phyloP scores from a whole-genome alignment of 176 grass and related monocot genomes.

The Guadua angustifolia region DNA sequence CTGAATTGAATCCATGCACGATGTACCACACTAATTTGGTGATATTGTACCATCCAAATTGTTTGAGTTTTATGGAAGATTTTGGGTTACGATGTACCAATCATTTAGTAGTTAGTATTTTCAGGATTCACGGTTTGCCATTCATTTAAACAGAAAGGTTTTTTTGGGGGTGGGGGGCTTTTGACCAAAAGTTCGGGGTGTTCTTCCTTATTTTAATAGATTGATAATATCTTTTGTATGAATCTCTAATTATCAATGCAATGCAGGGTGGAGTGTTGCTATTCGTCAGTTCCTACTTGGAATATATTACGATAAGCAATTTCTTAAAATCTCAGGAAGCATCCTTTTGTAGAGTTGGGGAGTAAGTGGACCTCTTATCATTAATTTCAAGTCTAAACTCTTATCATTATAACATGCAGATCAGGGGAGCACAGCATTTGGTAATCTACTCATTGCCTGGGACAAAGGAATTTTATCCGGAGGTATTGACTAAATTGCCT shows the following conservation, averaged over 20 bases:
- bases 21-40: slow-evolving; percentile 20
- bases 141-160: slow-evolving; percentile 31
- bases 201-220: slow-evolving; percentile 39
- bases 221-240: slow-evolving; percentile 29
- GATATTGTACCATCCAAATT: slow-evolving; percentile 19
- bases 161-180: no score
- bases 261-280: slow-evolving; percentile 81
- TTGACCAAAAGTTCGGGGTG: no score
- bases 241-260: slow-evolving; percentile 34
- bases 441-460: slow-evolving; percentile 86
- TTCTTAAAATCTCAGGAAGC: slow-evolving; percentile 83
- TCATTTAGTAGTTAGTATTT: slow-evolving; percentile 12
- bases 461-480: slow-evolving; percentile 88
- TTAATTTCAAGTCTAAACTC: slow-evolving; percentile 1
- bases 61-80: slow-evolving; percentile 18
- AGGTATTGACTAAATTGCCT: slow-evolving; percentile 58
- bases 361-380: slow-evolving; percentile 72
- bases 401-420: slow-evolving; percentile 58
- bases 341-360: slow-evolving; percentile 89
- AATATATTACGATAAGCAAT: slow-evolving; percentile 80
- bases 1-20: no score
- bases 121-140: not conserved
- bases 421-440: slow-evolving; percentile 74
- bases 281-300: slow-evolving; percentile 86
- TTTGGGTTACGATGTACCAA: slow-evolving; percentile 40